Evolutionary conservation across 2,329 filamentous ascomycete genomes (phyloP), one percentile per base, ranked within the genome.

Genomic region (Fusarium chlamydosporum): DNA sequence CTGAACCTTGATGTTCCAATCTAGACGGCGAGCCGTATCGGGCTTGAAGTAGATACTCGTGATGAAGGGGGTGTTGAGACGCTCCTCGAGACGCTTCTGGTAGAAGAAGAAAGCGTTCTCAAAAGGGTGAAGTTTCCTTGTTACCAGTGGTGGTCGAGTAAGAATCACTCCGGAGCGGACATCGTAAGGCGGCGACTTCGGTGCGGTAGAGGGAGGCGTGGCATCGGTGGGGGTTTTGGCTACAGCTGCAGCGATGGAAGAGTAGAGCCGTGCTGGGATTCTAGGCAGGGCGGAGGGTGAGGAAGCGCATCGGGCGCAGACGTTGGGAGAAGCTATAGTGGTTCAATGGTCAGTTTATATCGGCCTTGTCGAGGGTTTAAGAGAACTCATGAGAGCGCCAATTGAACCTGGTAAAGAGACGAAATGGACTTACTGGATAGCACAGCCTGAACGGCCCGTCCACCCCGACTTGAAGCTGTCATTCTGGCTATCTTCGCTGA

Each of bases 91-190:
- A 15, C 96, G 93, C 75, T 95, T 95, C 83, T 99, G 96, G 83
- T 99, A 99, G 79, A 99, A 94, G 85, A 91, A 97, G 82, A 91
- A 98, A 68, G 95, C 86, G 76, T 93, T 92, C 81, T 99, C 96
- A 81, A 99, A 98, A 13, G 92, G 86, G 34, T 92, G 92, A 55
- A 95, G 89, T 65, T 91, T 85, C 71, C 92, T 91, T 27, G 96
- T 98, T 75, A 99, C 85, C 61, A 96, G 84, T 8, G 96, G 96
- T 47, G 96, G 89, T 29, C 96, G 93, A 45, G 94, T 96, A 68
- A 99, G 89, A 72, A 98, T 88, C 62, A 97, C 85, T 68, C 93
- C 92, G 60, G 86, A 84, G 61, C 82, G 83, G 77, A 89, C 82
- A 69, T 82, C 80, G 80, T 86, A 87, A 53, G 76, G 69, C 23